phyloP scores from a whole-genome alignment of 176 grass and related monocot species.

The Juncus inflexus region DNA sequence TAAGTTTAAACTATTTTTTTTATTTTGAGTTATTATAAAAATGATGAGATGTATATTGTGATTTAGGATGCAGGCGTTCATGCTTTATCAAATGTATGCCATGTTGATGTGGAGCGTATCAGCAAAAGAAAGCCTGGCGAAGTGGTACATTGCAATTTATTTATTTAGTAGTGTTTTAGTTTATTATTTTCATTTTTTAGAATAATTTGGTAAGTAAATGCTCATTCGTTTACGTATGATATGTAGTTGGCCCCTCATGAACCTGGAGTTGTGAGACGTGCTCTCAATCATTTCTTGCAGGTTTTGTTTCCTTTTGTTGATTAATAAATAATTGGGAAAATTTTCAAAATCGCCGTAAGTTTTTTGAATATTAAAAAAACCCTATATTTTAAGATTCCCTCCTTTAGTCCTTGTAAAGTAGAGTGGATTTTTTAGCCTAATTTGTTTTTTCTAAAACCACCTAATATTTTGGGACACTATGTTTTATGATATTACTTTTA shows the following conservation, averaged over 20 bases:
- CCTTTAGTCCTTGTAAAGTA: neutral
- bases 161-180: neutral
- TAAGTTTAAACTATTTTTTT: neutral
- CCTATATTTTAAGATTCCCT: neutral
- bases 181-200: neutral
- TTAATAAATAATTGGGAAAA: neutral
- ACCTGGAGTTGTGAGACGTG: slow-evolving; percentile 77
- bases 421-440: too few species aligned
- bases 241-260: slow-evolving; percentile 89
- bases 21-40: slow-evolving; percentile 25
- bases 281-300: slow-evolving; percentile 93
- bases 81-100: slow-evolving; percentile 92
- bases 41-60: slow-evolving; percentile 8
- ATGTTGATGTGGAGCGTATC: slow-evolving; percentile 91
- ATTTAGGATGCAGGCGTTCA: slow-evolving; percentile 84
- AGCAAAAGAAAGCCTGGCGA: slow-evolving; percentile 96
- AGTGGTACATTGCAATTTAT: slow-evolving; percentile 43
- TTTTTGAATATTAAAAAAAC: slow-evolving; percentile 7
- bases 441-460: too few species aligned
- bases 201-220: too few species aligned
- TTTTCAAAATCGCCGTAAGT: neutral
- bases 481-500: too few species aligned
- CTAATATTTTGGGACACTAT: too few species aligned
- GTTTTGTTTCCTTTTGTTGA: slow-evolving; percentile 31
- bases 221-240: neutral